Percentiles rank a stretch among this genome's conserved stretches.
Conservation (phyloP, 345 rosid genomes). For the Rhizophora mangle region DNA sequence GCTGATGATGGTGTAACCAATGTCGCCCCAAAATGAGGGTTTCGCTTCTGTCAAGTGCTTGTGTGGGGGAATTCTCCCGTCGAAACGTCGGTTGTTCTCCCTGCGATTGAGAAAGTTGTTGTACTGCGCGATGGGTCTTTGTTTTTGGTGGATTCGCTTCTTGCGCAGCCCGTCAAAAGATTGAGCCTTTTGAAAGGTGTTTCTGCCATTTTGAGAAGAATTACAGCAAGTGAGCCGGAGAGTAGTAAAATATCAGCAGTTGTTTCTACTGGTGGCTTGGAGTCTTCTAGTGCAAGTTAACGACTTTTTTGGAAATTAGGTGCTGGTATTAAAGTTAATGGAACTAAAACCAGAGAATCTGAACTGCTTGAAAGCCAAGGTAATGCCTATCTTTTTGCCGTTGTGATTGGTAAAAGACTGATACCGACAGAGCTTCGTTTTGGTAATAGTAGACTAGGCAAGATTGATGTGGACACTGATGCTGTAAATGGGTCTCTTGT, state of each 20-base stretch:
- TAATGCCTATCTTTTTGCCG: constrained; percentile 46
- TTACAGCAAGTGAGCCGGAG: constrained; percentile 41
- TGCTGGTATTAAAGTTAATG: constrained; percentile 56
- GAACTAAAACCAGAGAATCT: constrained; percentile 44
- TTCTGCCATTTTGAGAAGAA: constrained; percentile 48
- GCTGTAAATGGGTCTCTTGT: constrained; percentile 43
- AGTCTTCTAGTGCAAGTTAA: constrained; percentile 46
- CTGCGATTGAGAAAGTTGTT: constrained; percentile 50
- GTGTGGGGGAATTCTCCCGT: constrained; percentile 52
- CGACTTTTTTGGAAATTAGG: constrained; percentile 71
- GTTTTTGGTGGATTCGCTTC: constrained; percentile 60
- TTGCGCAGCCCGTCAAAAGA: constrained; percentile 57
- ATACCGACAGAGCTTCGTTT: constrained; percentile 54
- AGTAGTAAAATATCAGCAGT: constrained; percentile 39
- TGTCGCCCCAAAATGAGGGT: constrained; percentile 17
- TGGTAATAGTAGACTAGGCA: constrained; percentile 19
- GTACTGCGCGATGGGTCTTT: constrained; percentile 61
- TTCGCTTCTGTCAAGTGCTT: constrained; percentile 48
- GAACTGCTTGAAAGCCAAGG: constrained; percentile 32
- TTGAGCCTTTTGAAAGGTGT: constrained; percentile 57
- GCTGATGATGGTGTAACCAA: too few relatives aligned
- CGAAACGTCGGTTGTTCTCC: constrained; percentile 49
- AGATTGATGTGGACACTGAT: constrained; percentile 17
- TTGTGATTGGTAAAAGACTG: constrained; percentile 59
- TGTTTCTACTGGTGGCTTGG: constrained; percentile 26